These are phyloP conservation scores for Sugiyamaella qingdaonensis DNA, from an alignment of 805 yeast species.

Conservation along the genomic window DNA sequence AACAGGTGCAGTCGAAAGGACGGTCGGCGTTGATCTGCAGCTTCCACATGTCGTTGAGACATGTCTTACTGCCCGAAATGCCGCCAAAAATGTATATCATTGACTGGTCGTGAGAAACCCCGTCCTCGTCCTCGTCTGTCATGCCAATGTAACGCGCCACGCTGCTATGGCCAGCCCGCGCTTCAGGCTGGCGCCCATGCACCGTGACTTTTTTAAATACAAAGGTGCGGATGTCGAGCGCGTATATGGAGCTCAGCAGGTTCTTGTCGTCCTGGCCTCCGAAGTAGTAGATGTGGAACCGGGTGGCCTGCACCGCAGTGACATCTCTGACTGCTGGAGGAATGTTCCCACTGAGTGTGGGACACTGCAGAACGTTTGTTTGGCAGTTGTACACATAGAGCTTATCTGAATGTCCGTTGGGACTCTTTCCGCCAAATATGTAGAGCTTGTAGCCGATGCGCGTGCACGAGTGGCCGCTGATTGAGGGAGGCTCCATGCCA, in stretches of 20 bases:
- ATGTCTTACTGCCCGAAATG: conserved; percentile 5
- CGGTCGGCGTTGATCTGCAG: conserved; percentile 7
- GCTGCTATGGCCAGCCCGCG: conserved; percentile 19
- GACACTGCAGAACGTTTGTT: conserved; percentile 15
- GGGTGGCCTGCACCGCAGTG: conserved; percentile 13
- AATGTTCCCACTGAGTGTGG: conserved; percentile 11
- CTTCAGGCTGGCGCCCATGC: conserved; percentile 14
- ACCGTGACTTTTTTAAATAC: conserved; percentile 10
- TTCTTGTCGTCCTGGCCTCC: conserved; percentile 21
- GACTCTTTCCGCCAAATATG: conserved; percentile 24
- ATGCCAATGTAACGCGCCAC: conserved; percentile 4
- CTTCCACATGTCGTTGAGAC: conserved; percentile 23
- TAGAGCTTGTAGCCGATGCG: conserved; percentile 17
- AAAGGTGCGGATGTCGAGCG: conserved; percentile 13
- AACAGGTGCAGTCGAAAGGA: conserved; percentile 10
- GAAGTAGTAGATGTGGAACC: conserved; percentile 19
- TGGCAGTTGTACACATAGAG: conserved; percentile 22
- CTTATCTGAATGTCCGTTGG: conserved; percentile 13
- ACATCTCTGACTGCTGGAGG: conserved; percentile 17
- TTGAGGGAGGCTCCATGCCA: conserved; percentile 24
- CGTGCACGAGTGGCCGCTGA: conserved; percentile 22
- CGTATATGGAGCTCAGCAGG: conserved; percentile 14
- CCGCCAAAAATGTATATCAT: conserved; percentile 24
- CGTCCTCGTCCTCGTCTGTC: neutral
- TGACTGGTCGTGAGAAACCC: neutral